Percentiles rank a stretch among this genome's conserved stretches.
Conservation (phyloP, 2,329 filamentous ascomycete genomes). For the Aspergillus fumigatiaffinis region DNA sequence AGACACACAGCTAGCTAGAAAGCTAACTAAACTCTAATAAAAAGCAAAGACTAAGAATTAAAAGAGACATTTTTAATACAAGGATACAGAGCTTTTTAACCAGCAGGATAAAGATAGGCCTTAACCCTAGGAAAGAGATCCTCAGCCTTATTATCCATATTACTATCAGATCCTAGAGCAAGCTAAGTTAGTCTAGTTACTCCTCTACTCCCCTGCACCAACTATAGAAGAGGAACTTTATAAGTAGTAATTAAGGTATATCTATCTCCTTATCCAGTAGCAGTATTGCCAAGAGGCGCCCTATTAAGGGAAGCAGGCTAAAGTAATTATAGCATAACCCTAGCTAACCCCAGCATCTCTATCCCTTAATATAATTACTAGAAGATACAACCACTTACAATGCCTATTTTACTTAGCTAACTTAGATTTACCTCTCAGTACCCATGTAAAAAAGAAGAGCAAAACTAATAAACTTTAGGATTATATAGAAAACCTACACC, state of each 20-base stretch:
- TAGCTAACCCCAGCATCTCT: neutral
- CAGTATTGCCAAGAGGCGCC: conserved; percentile 9
- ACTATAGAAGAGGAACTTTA: conserved; percentile 6
- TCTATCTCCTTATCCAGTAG: conserved; percentile 10
- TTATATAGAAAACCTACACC: conserved; percentile 14
- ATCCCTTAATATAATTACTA: neutral
- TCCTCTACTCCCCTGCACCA: conserved; percentile 6
- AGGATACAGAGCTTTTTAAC: conserved; percentile 19
- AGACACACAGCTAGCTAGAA: conserved; percentile 8
- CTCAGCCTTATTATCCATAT: neutral
- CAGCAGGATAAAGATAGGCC: conserved; percentile 6
- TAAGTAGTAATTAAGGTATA: conserved; percentile 1
- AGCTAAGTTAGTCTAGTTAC: conserved; percentile 7
- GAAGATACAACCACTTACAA: conserved; percentile 9
- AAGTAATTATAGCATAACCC: neutral
- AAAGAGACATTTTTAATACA: conserved; percentile 18
- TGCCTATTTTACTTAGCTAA: conserved; percentile 14
- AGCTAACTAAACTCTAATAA: conserved; percentile 8
- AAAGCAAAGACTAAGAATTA: conserved; percentile 11
- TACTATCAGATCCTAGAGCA: conserved; percentile 11
- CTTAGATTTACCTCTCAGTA: conserved; percentile 1
- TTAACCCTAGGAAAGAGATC: neutral
- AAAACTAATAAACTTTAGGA: conserved; percentile 16
- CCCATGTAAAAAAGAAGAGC: conserved; percentile 9
- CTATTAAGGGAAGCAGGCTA: conserved; percentile 3